Percentiles rank a stretch among this genome's conserved stretches.
Conservation (phyloP, 2,329 filamentous ascomycete species). For the Cyclaneusma minus region DNA sequence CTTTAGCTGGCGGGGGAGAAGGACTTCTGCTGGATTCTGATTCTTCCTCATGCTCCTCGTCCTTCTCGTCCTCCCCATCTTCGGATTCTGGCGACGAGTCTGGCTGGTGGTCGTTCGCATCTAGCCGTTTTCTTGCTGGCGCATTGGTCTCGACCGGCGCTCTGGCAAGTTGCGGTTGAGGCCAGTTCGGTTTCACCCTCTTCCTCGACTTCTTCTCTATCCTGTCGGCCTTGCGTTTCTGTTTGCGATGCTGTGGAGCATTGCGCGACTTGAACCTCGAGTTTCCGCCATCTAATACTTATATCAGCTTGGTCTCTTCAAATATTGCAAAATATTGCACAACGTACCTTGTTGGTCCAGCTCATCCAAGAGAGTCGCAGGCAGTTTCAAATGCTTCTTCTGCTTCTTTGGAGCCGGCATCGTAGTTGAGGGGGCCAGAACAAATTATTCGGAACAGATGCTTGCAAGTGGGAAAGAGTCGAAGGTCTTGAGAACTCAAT, state of each 20-base stretch:
- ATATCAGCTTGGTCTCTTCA: slow-evolving; percentile 4
- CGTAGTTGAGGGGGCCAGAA: slow-evolving; percentile 3
- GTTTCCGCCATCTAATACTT: slow-evolving; percentile 9
- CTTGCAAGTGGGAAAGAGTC: no score
- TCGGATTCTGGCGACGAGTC: not conserved
- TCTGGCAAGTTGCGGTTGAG: no score
- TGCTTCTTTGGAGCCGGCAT: slow-evolving; percentile 18
- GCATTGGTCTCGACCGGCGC: no score
- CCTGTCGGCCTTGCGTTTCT: slow-evolving; percentile 17
- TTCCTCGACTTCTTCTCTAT: slow-evolving; percentile 14
- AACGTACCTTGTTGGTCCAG: slow-evolving; percentile 21
- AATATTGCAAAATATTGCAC: not conserved
- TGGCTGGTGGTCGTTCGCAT: slow-evolving; percentile 13
- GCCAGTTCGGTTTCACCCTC: no score
- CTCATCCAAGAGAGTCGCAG: slow-evolving; percentile 27
- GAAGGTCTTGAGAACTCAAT: no score
- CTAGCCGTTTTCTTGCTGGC: slow-evolving; percentile 9
- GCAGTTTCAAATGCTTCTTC: slow-evolving; percentile 25
- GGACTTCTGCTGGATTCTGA: slow-evolving; percentile 4
- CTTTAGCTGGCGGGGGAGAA: slow-evolving; percentile 6
- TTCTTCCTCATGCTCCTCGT: not conserved
- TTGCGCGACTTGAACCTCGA: slow-evolving; percentile 7
- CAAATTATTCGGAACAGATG: not conserved
- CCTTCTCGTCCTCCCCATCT: slow-evolving; percentile 2
- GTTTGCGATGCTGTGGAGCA: slow-evolving; percentile 14